A percentile compares a stretch with the other conserved stretches of the same genome.
These are phyloP conservation scores for Guyanaporus albipodus DNA, from an alignment of 768 basidiomycete species.

Conservation along the genomic window DNA sequence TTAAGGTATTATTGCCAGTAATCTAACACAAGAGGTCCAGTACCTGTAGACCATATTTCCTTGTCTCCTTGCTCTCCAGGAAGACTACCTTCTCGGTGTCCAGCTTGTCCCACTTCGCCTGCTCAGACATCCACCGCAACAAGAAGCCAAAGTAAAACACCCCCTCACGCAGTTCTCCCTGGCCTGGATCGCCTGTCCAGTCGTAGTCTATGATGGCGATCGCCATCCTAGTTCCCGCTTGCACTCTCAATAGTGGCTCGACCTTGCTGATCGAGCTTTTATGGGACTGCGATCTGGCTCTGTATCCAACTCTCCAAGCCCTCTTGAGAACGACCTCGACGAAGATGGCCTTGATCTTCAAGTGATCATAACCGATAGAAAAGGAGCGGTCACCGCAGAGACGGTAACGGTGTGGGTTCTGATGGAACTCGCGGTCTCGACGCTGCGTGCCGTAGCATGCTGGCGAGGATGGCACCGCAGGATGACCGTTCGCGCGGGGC, in stretches of 20 bases:
- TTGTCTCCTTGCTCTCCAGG: not conserved
- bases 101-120: not conserved
- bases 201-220: conserved; percentile 3
- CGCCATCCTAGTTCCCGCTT: not conserved
- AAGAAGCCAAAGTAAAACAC: conserved; percentile 3
- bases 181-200: not conserved
- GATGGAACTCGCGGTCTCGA: not conserved
- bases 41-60: not conserved
- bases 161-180: not conserved
- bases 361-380: conserved; percentile 2
- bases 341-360: conserved; percentile 4
- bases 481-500: not conserved
- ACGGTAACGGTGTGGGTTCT: not conserved
- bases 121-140: not conserved
- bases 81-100: conserved; percentile 2
- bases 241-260: not conserved
- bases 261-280: not conserved
- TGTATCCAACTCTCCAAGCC: not conserved
- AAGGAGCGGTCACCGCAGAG: conserved; percentile 2
- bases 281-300: not conserved
- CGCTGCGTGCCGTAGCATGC: not conserved
- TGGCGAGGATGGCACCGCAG: conserved; percentile 7
- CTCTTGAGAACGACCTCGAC: not conserved
- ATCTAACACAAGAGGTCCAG: not conserved
- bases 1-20: no score